phyloP scores from a whole-genome alignment of 352 stramenopile genomes.

The Pythium grandisporangium region DNA sequence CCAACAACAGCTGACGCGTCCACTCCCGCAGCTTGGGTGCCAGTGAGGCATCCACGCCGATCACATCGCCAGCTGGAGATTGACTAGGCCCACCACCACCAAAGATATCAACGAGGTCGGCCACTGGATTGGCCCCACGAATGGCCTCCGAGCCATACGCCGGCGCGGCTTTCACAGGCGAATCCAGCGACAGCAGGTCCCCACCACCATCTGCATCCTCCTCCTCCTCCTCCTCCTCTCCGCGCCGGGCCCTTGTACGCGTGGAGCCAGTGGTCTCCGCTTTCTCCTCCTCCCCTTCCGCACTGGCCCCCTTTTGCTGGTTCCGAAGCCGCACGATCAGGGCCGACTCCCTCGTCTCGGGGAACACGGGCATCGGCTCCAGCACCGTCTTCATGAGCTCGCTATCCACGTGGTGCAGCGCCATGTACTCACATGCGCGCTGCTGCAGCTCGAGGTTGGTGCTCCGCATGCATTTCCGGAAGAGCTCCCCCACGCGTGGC shows the following conservation, averaged over 20 bases:
- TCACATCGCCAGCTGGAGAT: constrained; percentile 4
- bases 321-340: constrained; percentile 62
- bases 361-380: constrained; percentile 96
- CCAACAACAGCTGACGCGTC: constrained; percentile 84
- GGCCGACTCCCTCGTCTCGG: constrained; percentile 79
- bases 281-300: constrained; percentile 8
- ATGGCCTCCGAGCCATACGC: constrained; percentile 24
- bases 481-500: constrained; percentile 85
- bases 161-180: constrained; percentile 15
- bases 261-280: constrained; percentile 8
- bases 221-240: constrained; percentile 3
- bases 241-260: constrained; percentile 3
- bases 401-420: constrained; percentile 76
- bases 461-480: constrained; percentile 90
- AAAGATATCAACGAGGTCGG: constrained; percentile 45
- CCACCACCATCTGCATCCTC: constrained; percentile 15
- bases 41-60: constrained; percentile 33
- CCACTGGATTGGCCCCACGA: constrained; percentile 38
- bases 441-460: constrained; percentile 98
- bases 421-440: constrained; percentile 93
- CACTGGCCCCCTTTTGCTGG: constrained; percentile 48
- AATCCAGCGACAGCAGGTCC: constrained; percentile 46
- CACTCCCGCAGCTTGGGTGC: constrained; percentile 40
- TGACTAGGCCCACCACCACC: constrained; percentile 16
- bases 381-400: constrained; percentile 92